A percentile compares a stretch with the other conserved stretches of the same genome.
Evolutionary conservation across 352 stramenopile species (phyloP).

Genomic region (Globisporangium perplexum): DNA sequence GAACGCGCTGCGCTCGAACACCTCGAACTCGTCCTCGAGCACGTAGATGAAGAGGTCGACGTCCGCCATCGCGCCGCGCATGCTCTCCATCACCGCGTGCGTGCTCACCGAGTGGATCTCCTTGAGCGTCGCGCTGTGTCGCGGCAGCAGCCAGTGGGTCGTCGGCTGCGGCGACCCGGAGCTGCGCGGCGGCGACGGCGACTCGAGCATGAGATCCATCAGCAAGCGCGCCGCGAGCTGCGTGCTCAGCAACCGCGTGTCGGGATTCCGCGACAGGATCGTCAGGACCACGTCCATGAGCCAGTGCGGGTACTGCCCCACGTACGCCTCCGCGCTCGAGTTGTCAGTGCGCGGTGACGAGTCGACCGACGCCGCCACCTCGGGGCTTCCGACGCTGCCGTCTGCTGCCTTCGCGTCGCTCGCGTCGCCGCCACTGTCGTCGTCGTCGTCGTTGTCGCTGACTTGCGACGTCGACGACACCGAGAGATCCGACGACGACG

Average conservation of each 20-base stretch:
- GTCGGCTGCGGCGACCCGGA: neutral
- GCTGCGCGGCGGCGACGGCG: neutral
- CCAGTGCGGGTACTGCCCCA: conserved; percentile 37
- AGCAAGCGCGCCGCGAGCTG: conserved; percentile 49
- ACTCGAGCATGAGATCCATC: conserved; percentile 51
- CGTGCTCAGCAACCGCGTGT: conserved; percentile 45
- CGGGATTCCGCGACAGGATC: conserved; percentile 40
- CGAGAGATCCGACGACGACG: conserved; percentile 17
- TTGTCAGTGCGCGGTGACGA: neutral
- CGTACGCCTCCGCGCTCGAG: conserved; percentile 2
- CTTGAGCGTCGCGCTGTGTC: conserved; percentile 29
- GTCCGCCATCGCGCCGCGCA: conserved; percentile 73
- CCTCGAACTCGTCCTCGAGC: conserved; percentile 59
- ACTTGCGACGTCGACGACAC: conserved; percentile 14
- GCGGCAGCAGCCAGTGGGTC: conserved; percentile 17
- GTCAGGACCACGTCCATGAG: conserved; percentile 40
- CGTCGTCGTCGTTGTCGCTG: conserved; percentile 4
- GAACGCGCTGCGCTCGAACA: conserved; percentile 44
- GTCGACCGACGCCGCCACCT: neutral
- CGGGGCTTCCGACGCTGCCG: neutral
- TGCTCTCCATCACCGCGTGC: conserved; percentile 77
- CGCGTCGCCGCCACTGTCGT: conserved; percentile 1
- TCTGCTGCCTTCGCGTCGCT: neutral
- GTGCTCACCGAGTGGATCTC: conserved; percentile 62
- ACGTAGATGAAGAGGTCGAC: conserved; percentile 80